Base-by-base conservation (phyloP, 331 rosid genomes). In the Rosa hybrid region DNA sequence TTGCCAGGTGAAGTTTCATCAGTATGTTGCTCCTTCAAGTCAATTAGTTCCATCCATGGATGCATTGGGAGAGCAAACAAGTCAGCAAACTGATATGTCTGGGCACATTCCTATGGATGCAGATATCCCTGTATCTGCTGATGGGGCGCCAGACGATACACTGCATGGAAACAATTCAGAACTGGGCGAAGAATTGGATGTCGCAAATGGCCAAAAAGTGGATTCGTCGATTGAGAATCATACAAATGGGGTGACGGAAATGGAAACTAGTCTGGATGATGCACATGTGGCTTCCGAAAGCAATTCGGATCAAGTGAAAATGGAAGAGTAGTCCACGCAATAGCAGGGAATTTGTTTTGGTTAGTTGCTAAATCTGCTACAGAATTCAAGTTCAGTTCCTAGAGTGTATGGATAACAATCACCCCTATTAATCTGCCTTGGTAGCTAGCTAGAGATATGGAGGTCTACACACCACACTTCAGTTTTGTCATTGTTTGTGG, bases 221-320 rank as follows among this genome's bases (percentile, higher is more conserved):
- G 87, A 67, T 16, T 75, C 54, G 9, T 27, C n/a, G 10, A 14
- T 51, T 1, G 62, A 82, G 38, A 46, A 53, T 65, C 76, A 38
- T 30, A 73, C 77, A 27, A 74, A 68, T 5, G 78, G 72, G 71
- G 76, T 56, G 11, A 73, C 56, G 7, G 83, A 50, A 54, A 51
- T 18, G 12, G 74, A 78, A 8, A 71, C 38, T 50, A 39, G 71
- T 69, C 16, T 12, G 39, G 23, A 57, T 67, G 82, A 78, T 30
- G 81, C 14, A 11, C 65, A 81, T 80, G 68, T 39, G 77, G 86
- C 50, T 6, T 80, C 86, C 30, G 89, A 87, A 82, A 83, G 77
- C 76, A 87, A 78, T 44, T 71, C 71, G 2, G 71, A 68, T 4
- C 76, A 68, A 65, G 71, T 46, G 12, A 72, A 42, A 50, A 60